A percentile compares a stretch with the other conserved stretches of the same genome.
Evolutionary conservation across 305 asterid species (phyloP).

Genomic region (Ilex paraguariensis): DNA sequence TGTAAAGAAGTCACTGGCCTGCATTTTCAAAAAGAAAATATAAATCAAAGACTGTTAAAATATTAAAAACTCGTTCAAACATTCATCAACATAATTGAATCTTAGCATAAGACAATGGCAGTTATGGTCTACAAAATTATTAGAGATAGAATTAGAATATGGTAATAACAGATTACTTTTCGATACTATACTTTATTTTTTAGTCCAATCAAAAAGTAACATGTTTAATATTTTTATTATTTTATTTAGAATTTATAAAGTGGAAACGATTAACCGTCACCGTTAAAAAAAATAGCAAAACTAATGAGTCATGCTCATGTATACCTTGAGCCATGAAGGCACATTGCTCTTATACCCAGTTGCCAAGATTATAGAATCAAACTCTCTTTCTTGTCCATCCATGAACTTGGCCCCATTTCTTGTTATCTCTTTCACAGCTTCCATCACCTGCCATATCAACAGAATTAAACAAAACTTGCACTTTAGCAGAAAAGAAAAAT

Average conservation of each 20-base stretch:
- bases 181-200: no score
- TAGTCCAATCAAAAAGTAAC: no score
- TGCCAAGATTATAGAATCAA: slow-evolving; percentile 77
- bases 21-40: slow-evolving; percentile 2
- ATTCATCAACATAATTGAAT: no score
- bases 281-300: neutral
- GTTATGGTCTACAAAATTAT: no score
- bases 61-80: neutral
- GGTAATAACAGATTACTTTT: no score
- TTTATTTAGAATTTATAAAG: no score
- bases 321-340: slow-evolving; percentile 81
- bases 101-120: no score
- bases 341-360: slow-evolving; percentile 96
- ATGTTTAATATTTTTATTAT: no score
- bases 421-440: slow-evolving; percentile 71
- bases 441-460: slow-evolving; percentile 44
- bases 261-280: no score
- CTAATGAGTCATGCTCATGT: neutral
- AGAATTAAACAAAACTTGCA: neutral
- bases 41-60: neutral
- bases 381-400: slow-evolving; percentile 74
- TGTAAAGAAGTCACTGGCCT: slow-evolving; percentile 74
- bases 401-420: slow-evolving; percentile 66
- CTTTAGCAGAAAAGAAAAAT: no score
- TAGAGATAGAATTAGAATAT: no score